phyloP scores from a whole-genome alignment of 2,329 filamentous ascomycete genomes.

The Hansfordia pulvinata region DNA sequence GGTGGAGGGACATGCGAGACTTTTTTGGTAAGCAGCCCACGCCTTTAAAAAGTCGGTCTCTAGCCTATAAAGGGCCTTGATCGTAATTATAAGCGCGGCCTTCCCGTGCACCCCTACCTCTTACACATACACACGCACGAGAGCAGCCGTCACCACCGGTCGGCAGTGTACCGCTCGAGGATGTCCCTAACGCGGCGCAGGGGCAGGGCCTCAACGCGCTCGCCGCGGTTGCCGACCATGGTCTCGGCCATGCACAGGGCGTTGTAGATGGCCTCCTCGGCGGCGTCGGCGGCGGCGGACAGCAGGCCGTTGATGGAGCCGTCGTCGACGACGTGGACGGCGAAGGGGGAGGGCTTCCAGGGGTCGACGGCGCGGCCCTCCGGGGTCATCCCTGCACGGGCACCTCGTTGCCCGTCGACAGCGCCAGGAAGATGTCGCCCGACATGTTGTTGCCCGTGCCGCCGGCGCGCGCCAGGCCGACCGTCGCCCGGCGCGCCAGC shows the following conservation, averaged over 20 bases:
- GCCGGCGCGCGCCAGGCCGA: constrained; percentile 46
- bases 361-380: constrained; percentile 22
- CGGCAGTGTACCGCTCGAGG: constrained; percentile 26
- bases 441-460: constrained; percentile 48
- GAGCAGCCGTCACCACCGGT: too few species aligned
- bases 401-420: constrained; percentile 46
- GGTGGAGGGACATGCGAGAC: too few species aligned
- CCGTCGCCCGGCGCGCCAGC: constrained; percentile 45
- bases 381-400: constrained; percentile 23
- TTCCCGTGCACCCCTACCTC: too few species aligned
- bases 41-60: too few species aligned
- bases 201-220: constrained; percentile 34
- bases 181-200: constrained; percentile 30
- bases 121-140: too few species aligned
- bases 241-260: constrained; percentile 46
- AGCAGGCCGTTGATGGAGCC: constrained; percentile 47
- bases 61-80: too few species aligned
- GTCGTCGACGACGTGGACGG: constrained; percentile 38
- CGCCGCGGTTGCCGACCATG: constrained; percentile 37
- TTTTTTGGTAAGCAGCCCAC: too few species aligned
- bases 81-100: too few species aligned
- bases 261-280: constrained; percentile 55
- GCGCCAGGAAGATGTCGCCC: constrained; percentile 54
- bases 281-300: constrained; percentile 46
- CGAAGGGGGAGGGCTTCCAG: constrained; percentile 20